phyloP scores from a whole-genome alignment of 2,329 filamentous ascomycete species.

The Aspergillus sp. region DNA sequence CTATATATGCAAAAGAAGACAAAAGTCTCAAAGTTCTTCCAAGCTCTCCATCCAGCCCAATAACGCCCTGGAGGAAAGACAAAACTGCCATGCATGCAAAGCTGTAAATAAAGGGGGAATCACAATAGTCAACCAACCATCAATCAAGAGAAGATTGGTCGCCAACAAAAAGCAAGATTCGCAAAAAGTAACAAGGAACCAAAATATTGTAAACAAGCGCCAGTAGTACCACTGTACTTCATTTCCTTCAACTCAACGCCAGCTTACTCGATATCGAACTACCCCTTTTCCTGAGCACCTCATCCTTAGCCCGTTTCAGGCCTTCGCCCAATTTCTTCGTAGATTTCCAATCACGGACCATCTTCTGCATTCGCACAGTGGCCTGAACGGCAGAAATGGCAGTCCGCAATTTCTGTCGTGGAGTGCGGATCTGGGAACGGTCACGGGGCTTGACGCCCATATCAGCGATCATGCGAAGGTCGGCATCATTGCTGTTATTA shows the following conservation, averaged over 20 bases:
- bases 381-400: conserved; percentile 38
- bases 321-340: conserved; percentile 37
- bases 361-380: conserved; percentile 38
- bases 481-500: conserved; percentile 70
- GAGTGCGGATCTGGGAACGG: conserved; percentile 22
- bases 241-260: too few species aligned
- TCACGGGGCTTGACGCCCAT: conserved; percentile 58
- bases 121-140: conserved; percentile 9
- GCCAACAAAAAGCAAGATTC: conserved; percentile 9
- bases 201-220: conserved; percentile 11
- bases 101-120: conserved; percentile 10
- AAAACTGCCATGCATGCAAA: neutral
- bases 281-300: conserved; percentile 26
- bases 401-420: conserved; percentile 35
- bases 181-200: conserved; percentile 7
- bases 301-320: conserved; percentile 35
- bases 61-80: neutral
- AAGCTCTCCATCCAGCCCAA: neutral
- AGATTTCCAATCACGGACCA: conserved; percentile 39
- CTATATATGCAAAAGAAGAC: neutral
- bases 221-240: too few species aligned
- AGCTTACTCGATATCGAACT: too few species aligned
- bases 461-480: conserved; percentile 73
- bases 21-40: neutral
- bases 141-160: neutral